Evolutionary conservation across 1,284 basidiomycete species (phyloP), one percentile per base, ranked within the genome.

Genomic region (Pseudozyma tsukubaensis): DNA sequence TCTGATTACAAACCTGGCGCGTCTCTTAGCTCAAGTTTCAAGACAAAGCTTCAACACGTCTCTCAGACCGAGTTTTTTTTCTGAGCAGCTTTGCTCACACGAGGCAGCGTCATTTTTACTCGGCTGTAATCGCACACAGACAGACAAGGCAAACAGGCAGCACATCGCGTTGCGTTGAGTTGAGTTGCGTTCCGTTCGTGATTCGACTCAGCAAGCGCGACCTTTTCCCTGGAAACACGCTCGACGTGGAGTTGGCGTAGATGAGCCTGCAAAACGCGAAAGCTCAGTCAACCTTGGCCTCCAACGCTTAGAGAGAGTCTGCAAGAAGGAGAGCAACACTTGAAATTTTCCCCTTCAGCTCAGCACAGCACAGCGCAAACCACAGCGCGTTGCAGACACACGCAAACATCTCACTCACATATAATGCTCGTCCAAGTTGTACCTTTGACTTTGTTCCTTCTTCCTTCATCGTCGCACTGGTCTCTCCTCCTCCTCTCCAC

Each of bases 391-490:
- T 36, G 13, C n/a, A 24, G 18, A 10, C 14, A 29, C 32, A 49
- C 36, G 24, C 24, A 29, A 29, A 29, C 24, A 29, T 5, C 48
- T 51, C 40, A 40, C 36, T 53, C 53, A 54, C 61, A 70, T 70
- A 70, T 70, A 70, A 64, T 69, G 57, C 61, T 64, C 57, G 54
- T 53, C 49, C 45, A 42, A 13, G 53, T 24, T n/a, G 51, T n/a
- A 43, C 44, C 4, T 32, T 18, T 42, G 19, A 18, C 53, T 19
- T 52, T 53, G 59, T 8, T 56, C 50, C 61, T 64, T 60, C 67
- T 56, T 52, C 61, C 67, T 70, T 58, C 61, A 64, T 70, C 67
- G 57, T 70, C 67, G 61, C 61, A 52, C 57, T 52, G 43, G 51
- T 56, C 45, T 18, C 52, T 55, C 59, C 24, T 44, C 66, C 43